A percentile compares a stretch with the other conserved stretches of the same genome.
Conservation (phyloP, 2,329 filamentous ascomycete genomes). For the Penicillium frequentans region DNA sequence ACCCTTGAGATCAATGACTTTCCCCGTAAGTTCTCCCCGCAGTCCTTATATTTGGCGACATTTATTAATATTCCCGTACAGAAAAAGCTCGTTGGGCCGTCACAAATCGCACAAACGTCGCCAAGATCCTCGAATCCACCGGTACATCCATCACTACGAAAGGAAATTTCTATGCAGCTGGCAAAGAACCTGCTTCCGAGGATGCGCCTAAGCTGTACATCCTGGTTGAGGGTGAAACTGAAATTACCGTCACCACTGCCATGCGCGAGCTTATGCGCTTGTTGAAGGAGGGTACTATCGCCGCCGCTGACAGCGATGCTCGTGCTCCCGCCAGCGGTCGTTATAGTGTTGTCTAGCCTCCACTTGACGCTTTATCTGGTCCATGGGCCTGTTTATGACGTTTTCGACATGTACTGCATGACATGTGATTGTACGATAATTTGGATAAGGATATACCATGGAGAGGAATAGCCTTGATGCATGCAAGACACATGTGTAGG, state of each 20-base stretch:
- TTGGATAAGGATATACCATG: neutral
- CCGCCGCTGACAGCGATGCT: conserved; percentile 81
- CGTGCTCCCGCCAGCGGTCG: conserved; percentile 75
- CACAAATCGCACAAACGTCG: conserved; percentile 96
- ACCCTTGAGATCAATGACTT: conserved; percentile 99
- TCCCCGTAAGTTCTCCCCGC: conserved; percentile 58
- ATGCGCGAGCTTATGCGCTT: conserved; percentile 87
- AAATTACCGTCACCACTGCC: conserved; percentile 84
- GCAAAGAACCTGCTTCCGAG: conserved; percentile 73
- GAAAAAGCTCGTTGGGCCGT: conserved; percentile 97
- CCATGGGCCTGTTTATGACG: neutral
- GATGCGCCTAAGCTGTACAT: conserved; percentile 96
- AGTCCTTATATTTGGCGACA: neutral
- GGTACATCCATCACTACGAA: conserved; percentile 97
- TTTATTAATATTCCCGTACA: conserved; percentile 29
- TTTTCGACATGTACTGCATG: conserved; percentile 5
- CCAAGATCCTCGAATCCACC: conserved; percentile 93
- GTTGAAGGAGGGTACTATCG: conserved; percentile 85
- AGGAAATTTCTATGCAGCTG: conserved; percentile 80
- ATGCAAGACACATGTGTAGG: neutral
- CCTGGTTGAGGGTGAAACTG: conserved; percentile 94
- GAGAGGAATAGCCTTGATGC: neutral
- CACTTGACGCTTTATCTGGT: neutral
- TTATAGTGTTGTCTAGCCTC: conserved; percentile 71
- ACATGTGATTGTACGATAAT: neutral